Percentiles rank a stretch among this genome's conserved stretches.
phyloP scores from a whole-genome alignment of 441 rosid genomes.

The Corymbia citriodora region DNA sequence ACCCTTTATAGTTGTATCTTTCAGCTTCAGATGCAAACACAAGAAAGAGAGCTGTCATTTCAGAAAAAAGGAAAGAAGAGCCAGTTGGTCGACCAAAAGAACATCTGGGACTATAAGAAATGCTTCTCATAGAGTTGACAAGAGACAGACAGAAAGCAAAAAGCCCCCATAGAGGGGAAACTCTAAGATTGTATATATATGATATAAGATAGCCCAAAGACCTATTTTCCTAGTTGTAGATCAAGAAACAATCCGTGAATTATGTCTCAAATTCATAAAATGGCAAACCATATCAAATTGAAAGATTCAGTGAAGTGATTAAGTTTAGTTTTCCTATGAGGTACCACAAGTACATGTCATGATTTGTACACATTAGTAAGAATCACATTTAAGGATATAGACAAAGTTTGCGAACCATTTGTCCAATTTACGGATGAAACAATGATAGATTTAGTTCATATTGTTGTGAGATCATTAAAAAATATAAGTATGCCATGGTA shows the following conservation, averaged over 20 bases:
- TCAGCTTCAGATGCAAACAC: not conserved
- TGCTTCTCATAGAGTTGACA: not conserved
- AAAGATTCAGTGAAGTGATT: not conserved
- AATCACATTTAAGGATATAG: not conserved
- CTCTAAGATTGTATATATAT: not conserved
- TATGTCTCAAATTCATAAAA: not conserved
- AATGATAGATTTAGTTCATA: not conserved
- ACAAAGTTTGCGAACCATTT: not conserved
- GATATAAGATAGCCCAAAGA: not conserved
- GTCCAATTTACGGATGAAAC: not conserved
- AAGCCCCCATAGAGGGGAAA: not conserved
- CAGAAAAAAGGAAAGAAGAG: not conserved
- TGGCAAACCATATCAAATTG: not conserved
- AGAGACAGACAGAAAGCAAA: not conserved
- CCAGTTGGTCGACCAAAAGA: not conserved
- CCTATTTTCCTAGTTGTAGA: not conserved
- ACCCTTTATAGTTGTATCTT: not conserved
- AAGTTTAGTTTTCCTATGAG: not conserved
- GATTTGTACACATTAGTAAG: not conserved
- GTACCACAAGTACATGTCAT: not conserved
- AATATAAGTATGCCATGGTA: not conserved
- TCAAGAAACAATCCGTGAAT: not conserved
- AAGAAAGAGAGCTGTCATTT: not conserved
- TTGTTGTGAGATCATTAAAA: not conserved
- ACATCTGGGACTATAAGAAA: not conserved